Percentiles rank a stretch among this genome's conserved stretches.
These are phyloP conservation scores for Colletotrichum melonis DNA, from an alignment of 2,329 filamentous ascomycete species.

Conservation along the genomic window DNA sequence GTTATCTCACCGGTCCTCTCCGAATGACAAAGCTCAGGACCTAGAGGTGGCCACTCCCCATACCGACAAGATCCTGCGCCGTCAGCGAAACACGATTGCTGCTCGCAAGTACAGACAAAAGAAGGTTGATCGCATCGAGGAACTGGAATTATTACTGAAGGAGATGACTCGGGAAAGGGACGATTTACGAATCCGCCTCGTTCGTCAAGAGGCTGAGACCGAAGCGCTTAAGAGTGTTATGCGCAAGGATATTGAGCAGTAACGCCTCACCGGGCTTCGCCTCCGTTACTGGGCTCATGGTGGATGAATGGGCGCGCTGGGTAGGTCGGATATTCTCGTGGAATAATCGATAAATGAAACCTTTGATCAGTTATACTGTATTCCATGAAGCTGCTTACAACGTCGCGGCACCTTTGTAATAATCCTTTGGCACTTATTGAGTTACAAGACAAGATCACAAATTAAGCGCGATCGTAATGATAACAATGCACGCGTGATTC, in stretches of 20 bases:
- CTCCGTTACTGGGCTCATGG: background rate
- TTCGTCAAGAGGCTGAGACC: conserved; percentile 73
- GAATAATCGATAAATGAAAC: conserved; percentile 14
- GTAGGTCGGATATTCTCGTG: background rate
- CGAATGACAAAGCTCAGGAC: conserved; percentile 11
- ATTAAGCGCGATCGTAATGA: too few species aligned
- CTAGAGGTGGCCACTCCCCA: background rate
- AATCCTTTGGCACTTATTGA: background rate
- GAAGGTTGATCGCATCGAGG: conserved; percentile 72
- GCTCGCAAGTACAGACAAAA: conserved; percentile 79
- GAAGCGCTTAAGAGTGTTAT: conserved; percentile 68
- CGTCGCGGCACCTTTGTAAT: too few species aligned
- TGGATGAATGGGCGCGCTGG: background rate
- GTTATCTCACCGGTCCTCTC: conserved; percentile 19
- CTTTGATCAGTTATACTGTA: background rate
- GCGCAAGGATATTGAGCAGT: conserved; percentile 25
- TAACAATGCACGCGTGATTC: too few species aligned
- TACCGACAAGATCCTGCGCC: conserved; percentile 59
- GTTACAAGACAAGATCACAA: too few species aligned
- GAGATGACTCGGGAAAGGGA: conserved; percentile 72
- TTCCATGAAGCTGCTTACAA: background rate
- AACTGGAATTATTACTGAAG: conserved; percentile 70
- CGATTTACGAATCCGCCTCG: conserved; percentile 70
- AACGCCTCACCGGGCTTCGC: background rate
- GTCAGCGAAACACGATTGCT: conserved; percentile 77